Conservation (phyloP, 2,329 filamentous ascomycete species). For the Zasmidium cellare region DNA sequence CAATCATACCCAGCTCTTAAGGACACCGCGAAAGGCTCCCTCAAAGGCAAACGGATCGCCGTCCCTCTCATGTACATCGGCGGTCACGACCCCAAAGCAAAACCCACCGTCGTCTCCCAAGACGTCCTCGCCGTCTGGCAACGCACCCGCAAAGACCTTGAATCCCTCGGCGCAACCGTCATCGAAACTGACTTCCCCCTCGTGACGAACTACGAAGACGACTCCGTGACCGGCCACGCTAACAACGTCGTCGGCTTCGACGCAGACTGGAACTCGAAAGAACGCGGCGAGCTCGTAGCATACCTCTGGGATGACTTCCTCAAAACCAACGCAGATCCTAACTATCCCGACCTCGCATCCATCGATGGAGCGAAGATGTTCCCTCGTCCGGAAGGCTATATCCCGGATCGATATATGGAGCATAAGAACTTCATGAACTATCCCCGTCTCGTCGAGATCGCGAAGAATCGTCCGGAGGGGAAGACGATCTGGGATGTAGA, state of each 20-base stretch:
- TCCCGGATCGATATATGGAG: constrained; percentile 42
- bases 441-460: constrained; percentile 33
- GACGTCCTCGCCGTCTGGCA: constrained; percentile 42
- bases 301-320: constrained; percentile 57
- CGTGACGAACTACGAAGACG: constrained; percentile 48
- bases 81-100: constrained; percentile 34
- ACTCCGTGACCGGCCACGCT: constrained; percentile 34
- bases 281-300: constrained; percentile 52
- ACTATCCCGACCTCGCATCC: constrained; percentile 38
- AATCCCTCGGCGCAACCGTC: constrained; percentile 45
- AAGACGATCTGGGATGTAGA: constrained; percentile 44
- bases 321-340: constrained; percentile 41
- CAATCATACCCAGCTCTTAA: constrained; percentile 38
- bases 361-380: constrained; percentile 44
- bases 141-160: constrained; percentile 37
- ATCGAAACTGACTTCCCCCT: constrained; percentile 49
- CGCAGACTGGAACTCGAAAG: constrained; percentile 48
- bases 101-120: constrained; percentile 37
- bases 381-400: constrained; percentile 37
- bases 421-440: constrained; percentile 43
- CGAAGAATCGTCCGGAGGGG: constrained; percentile 24
- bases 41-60: constrained; percentile 49
- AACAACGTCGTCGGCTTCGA: constrained; percentile 46
- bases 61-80: constrained; percentile 56
- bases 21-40: constrained; percentile 24